Conservation (phyloP, 176 grass and related monocot species). For the Juncus inflexus region DNA sequence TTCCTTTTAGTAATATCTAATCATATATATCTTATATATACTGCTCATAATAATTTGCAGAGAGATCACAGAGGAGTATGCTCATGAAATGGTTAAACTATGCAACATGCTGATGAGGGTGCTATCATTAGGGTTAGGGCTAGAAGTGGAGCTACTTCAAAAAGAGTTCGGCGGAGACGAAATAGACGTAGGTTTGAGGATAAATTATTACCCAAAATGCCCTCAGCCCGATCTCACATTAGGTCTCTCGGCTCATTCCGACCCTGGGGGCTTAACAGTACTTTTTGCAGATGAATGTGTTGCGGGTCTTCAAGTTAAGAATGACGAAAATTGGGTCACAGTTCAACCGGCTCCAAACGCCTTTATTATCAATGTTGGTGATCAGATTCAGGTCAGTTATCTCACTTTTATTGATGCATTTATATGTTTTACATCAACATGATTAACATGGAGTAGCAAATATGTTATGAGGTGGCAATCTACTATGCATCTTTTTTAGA, state of each 20-base stretch:
- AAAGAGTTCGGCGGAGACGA: conserved; percentile 30
- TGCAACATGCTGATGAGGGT: conserved; percentile 26
- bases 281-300: conserved; percentile 30
- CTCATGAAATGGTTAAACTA: conserved; percentile 20
- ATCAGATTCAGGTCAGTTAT: conserved; percentile 40
- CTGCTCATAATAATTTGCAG: conserved; percentile 17
- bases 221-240: conserved; percentile 43
- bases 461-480: too few relatives aligned
- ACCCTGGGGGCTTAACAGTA: conserved; percentile 36
- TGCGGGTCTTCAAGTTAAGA: conserved; percentile 32
- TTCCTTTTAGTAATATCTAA: background rate
- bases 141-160: conserved; percentile 19
- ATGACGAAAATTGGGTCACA: conserved; percentile 25
- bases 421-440: too few relatives aligned
- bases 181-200: conserved; percentile 22
- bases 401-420: too few relatives aligned
- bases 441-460: too few relatives aligned
- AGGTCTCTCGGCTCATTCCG: conserved; percentile 38
- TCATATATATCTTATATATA: background rate
- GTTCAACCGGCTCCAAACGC: conserved; percentile 28
- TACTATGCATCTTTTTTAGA: background rate
- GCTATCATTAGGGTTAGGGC: conserved; percentile 22
- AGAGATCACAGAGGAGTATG: conserved; percentile 30
- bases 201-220: conserved; percentile 43
- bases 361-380: conserved; percentile 40